A percentile compares a stretch with the other conserved stretches of the same genome.
Evolutionary conservation across 257 asterid genomes (phyloP).

Genomic region (Solanum sejunctum): DNA sequence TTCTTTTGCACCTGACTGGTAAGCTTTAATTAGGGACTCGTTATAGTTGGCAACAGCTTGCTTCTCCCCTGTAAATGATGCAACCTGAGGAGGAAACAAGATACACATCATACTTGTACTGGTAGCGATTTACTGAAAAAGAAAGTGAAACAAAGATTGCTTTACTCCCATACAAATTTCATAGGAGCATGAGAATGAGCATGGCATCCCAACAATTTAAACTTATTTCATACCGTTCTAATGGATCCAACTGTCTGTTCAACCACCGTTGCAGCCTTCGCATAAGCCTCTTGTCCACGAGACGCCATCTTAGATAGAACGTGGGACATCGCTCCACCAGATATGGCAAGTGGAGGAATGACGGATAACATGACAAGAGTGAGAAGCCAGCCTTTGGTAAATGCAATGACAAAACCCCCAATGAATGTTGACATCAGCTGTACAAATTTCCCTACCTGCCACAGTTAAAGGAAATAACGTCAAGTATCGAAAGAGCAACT

Average conservation of each 20-base stretch:
- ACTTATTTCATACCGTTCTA: constrained; percentile 36
- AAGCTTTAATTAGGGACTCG: constrained; percentile 48
- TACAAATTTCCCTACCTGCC: constrained; percentile 66
- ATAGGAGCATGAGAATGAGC: neutral
- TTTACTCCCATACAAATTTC: neutral
- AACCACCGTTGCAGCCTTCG: constrained; percentile 58
- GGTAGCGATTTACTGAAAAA: neutral
- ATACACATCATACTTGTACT: neutral
- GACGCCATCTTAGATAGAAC: constrained; percentile 64
- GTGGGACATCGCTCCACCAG: constrained; percentile 57
- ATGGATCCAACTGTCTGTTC: constrained; percentile 85
- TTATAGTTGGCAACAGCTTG: constrained; percentile 41
- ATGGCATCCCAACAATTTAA: neutral
- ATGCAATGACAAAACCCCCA: constrained; percentile 69
- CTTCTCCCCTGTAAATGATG: constrained; percentile 75
- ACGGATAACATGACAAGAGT: constrained; percentile 68
- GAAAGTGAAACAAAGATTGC: neutral
- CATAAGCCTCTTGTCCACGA: constrained; percentile 66
- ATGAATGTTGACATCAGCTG: constrained; percentile 61
- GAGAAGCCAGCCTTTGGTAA: constrained; percentile 76
- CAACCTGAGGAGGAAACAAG: constrained; percentile 37
- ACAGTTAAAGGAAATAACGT: neutral
- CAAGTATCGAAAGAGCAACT: neutral
- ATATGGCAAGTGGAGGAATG: constrained; percentile 61
- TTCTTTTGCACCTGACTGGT: constrained; percentile 53